Evolutionary conservation across 108 stramenopile species (phyloP).

Genomic region (Cyclostephanos invisitatus): DNA sequence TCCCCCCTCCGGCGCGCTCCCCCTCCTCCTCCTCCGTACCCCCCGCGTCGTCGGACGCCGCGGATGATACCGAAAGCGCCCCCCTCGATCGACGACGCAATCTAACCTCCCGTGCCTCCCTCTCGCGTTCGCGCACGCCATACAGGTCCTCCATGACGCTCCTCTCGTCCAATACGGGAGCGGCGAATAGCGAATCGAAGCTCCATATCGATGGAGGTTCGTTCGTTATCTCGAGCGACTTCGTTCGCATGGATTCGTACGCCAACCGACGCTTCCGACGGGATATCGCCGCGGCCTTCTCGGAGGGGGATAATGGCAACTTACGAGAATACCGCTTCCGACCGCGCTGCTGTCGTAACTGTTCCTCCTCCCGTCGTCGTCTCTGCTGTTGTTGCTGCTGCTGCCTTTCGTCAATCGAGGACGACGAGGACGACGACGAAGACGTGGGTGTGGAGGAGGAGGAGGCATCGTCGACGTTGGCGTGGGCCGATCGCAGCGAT

Average conservation of each 20-base stretch:
- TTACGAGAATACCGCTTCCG: conserved; percentile 41
- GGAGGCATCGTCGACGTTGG: no score
- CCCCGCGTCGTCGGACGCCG: background rate
- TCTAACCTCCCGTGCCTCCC: background rate
- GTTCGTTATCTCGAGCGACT: conserved; percentile 27
- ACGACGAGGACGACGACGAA: no score
- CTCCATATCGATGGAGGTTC: conserved; percentile 73
- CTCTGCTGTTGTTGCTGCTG: no score
- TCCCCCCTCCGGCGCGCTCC: no score
- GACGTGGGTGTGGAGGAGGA: no score
- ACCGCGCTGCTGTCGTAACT: background rate
- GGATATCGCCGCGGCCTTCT: conserved; percentile 23
- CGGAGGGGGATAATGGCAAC: conserved; percentile 41
- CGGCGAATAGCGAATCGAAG: conserved; percentile 82
- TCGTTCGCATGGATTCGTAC: conserved; percentile 61
- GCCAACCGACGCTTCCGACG: conserved; percentile 57
- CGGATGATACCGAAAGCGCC: background rate
- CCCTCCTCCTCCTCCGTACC: no score
- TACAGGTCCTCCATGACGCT: conserved; percentile 73
- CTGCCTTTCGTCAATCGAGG: no score
- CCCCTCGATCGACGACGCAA: no score
- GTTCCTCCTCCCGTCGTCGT: background rate
- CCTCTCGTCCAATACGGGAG: conserved; percentile 74
- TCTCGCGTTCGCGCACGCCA: conserved; percentile 38
- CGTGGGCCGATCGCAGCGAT: no score